Evolutionary conservation across 129 eudicot genomes (phyloP).

Genomic region (Tagetes patula): DNA sequence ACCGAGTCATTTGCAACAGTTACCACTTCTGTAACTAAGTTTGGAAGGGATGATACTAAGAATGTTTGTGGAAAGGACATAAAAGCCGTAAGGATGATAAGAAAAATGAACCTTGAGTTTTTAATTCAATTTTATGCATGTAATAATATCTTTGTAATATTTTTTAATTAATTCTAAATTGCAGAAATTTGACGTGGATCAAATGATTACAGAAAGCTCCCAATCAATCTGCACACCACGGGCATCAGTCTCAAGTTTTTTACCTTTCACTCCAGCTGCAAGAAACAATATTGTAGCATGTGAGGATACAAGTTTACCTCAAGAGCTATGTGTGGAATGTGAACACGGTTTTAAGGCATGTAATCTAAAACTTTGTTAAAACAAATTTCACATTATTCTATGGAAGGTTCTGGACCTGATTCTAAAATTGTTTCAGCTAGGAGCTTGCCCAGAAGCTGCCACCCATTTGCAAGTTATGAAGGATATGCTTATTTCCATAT

Average conservation of each 20-base stretch:
- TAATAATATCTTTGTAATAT: background rate
- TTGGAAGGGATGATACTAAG: conserved; percentile 24
- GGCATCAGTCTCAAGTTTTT: conserved; percentile 53
- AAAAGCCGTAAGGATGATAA: conserved; percentile 23
- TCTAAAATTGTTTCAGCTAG: conserved; percentile 54
- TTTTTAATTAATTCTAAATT: conserved; percentile 3
- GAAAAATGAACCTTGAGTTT: background rate
- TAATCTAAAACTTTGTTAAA: conserved; percentile 19
- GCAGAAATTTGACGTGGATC: conserved; percentile 79
- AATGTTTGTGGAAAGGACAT: conserved; percentile 28
- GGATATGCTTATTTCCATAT: conserved; percentile 72
- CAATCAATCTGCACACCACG: conserved; percentile 63
- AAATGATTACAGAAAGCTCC: conserved; percentile 60
- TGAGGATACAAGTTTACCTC: conserved; percentile 59
- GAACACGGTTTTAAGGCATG: conserved; percentile 68
- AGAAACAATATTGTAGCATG: conserved; percentile 25
- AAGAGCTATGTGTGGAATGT: conserved; percentile 67
- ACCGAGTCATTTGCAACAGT: conserved; percentile 15
- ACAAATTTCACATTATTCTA: conserved; percentile 14
- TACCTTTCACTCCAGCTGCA: conserved; percentile 55
- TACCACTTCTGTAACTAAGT: conserved; percentile 33
- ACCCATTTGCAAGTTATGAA: conserved; percentile 73
- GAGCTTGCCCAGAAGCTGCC: conserved; percentile 75
- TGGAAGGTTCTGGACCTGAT: conserved; percentile 12
- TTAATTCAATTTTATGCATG: background rate